Percentiles rank a stretch among this genome's conserved stretches.
Conservation (phyloP, 768 basidiomycete species). For the Lactarius hengduanensis region DNA sequence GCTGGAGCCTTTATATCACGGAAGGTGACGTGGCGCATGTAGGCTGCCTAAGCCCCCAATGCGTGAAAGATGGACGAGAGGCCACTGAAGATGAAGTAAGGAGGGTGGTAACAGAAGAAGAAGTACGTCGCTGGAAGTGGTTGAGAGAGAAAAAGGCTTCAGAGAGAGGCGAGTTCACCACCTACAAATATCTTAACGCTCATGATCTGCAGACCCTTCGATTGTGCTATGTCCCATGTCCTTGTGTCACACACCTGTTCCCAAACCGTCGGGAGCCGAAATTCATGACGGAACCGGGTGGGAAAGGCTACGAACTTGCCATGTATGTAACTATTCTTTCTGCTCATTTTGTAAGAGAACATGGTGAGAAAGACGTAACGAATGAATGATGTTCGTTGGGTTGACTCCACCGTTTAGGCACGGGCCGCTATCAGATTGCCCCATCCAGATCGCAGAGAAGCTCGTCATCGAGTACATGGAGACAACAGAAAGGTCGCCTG, state of each 20-base stretch:
- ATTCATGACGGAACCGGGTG: conserved; percentile 61
- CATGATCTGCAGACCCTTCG: conserved; percentile 56
- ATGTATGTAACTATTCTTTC: conserved; percentile 71
- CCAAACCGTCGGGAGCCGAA: conserved; percentile 45
- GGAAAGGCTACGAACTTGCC: conserved; percentile 70
- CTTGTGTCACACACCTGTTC: conserved; percentile 79
- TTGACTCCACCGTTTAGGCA: conserved; percentile 53
- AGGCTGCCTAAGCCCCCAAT: conserved; percentile 76
- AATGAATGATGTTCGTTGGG: not conserved
- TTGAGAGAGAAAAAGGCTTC: conserved; percentile 66
- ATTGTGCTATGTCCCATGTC: conserved; percentile 79
- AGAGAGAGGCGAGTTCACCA: conserved; percentile 56
- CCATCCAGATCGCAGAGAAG: conserved; percentile 61
- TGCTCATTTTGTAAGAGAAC: conserved; percentile 80
- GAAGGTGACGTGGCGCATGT: conserved; percentile 79
- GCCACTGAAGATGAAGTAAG: conserved; percentile 72
- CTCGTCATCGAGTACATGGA: conserved; percentile 67
- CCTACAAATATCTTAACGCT: not conserved
- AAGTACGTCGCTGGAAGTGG: conserved; percentile 74
- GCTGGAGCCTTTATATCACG: conserved; percentile 77
- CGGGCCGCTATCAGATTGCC: conserved; percentile 71
- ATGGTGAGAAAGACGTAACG: conserved; percentile 51
- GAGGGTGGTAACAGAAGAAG: conserved; percentile 62
- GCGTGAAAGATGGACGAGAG: conserved; percentile 62
- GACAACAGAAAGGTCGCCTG: conserved; percentile 49